Evolutionary conservation across 805 yeast species (phyloP), one percentile per base, ranked within the genome.

Genomic region (Ogataea sp.): DNA sequence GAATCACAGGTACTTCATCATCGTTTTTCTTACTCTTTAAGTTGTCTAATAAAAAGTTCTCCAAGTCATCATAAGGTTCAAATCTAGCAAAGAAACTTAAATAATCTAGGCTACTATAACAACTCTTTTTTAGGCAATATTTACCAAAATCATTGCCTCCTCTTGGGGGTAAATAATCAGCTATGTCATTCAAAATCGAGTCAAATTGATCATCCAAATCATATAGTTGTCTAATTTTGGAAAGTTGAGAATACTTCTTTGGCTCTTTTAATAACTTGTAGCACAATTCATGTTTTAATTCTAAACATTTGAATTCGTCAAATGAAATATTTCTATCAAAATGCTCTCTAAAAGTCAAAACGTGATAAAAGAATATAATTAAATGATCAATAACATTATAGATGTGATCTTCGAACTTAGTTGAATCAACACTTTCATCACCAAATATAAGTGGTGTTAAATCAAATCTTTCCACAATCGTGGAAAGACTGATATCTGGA

Each of bases 81-180:
- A n/a, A 33, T 31, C 72, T 77, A 41, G 70, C 58, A 44, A 64
- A 62, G 16, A 71, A 50, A 46, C 68, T 69, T 43, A 78, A 57
- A 2, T 86, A 86, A 55, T 84, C 93, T 39, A 83, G 58, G 2
- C 58, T 54, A 10, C 65, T 57, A 44, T 62, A 70, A 8, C 63
- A 44, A 2, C 62, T 56, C 11, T 68, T 63, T 45, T 76, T 82
- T 49, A 84, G 62, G 20, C 73, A 61, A 55, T 80, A 84, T 34
- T 71, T 70, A 18, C 94, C 94, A 43, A 75, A 71, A 51, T 81
- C 90, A 28, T 68, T 68, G 32, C 80, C 58, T 3, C 85, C 85
- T 17, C 69, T 66, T 4, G 94, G 93, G 7, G 85, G 75, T 24
- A 70, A 69, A 50, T 68, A 84, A 4, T 59, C 68, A 1, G 86